These are phyloP conservation scores for Dryas octopetala DNA, from an alignment of 306 rosid genomes.

Conservation along the genomic window DNA sequence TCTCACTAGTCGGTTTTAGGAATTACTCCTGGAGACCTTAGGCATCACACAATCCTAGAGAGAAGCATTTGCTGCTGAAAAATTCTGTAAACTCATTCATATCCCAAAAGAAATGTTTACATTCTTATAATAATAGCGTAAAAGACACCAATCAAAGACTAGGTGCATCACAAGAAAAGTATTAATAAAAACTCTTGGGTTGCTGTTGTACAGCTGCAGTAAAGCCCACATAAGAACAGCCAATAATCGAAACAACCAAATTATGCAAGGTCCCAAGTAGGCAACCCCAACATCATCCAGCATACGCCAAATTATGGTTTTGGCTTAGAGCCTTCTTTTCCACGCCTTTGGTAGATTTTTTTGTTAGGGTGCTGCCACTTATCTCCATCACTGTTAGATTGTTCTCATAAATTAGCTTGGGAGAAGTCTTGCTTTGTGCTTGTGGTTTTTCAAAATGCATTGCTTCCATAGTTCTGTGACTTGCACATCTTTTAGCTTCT, in stretches of 20 bases:
- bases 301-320: neutral
- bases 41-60: neutral
- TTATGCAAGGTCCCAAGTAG: neutral
- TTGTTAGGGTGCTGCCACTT: neutral
- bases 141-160: neutral
- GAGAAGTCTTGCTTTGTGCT: neutral
- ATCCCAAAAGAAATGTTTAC: neutral
- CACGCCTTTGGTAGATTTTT: neutral
- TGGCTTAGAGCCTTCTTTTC: neutral
- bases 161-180: neutral
- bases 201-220: too few species aligned
- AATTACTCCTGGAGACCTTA: neutral
- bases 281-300: neutral
- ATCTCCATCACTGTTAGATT: neutral
- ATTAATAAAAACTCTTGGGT: neutral
- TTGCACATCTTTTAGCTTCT: neutral
- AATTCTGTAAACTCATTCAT: neutral
- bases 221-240: neutral
- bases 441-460: neutral
- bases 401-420: neutral
- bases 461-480: neutral
- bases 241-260: neutral
- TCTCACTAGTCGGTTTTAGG: neutral
- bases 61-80: neutral
- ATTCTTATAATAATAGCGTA: neutral